Percentiles rank a stretch among this genome's conserved stretches.
phyloP scores from a whole-genome alignment of 176 grass and related monocot species.

The Zoysia pacifica region DNA sequence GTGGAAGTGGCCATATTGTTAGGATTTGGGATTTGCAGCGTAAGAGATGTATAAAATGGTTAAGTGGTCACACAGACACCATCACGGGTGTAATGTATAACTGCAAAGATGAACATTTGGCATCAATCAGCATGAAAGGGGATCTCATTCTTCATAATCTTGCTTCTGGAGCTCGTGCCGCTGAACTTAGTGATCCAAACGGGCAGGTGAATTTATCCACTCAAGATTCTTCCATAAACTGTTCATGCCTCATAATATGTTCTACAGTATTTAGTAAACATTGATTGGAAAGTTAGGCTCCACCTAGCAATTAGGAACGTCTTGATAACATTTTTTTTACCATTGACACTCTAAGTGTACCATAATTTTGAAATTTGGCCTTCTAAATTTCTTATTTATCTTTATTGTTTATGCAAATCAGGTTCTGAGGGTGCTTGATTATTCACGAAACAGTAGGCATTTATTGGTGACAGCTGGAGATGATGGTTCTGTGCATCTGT shows the following conservation, averaged over 20 bases:
- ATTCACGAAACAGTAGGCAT: slow-evolving; percentile 88
- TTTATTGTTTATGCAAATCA: slow-evolving; percentile 54
- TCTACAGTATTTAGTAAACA: neutral
- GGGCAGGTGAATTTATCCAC: slow-evolving; percentile 67
- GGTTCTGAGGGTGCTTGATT: slow-evolving; percentile 96
- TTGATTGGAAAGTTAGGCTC: neutral
- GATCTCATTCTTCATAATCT: slow-evolving; percentile 99
- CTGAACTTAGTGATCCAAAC: slow-evolving; percentile 98
- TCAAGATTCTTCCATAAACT: slow-evolving; percentile 25
- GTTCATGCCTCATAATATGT: neutral
- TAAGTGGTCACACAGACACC: slow-evolving; percentile 83
- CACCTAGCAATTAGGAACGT: neutral
- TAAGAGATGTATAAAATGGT: slow-evolving; percentile 96
- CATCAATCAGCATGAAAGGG: slow-evolving; percentile 90
- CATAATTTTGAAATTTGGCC: slow-evolving; percentile 23
- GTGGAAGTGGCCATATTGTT: slow-evolving; percentile 91
- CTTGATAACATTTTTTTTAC: neutral
- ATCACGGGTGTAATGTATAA: slow-evolving; percentile 99
- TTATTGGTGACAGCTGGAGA: slow-evolving; percentile 89
- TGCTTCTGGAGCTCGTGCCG: slow-evolving; percentile 86
- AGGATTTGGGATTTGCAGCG: slow-evolving; percentile 96
- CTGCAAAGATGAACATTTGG: slow-evolving; percentile 94
- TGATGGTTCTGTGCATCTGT: slow-evolving; percentile 97
- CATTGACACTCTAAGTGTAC: neutral
- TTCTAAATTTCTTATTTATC: slow-evolving; percentile 17